Conservation (phyloP, 768 basidiomycete genomes). For the Serpula lacrymans region DNA sequence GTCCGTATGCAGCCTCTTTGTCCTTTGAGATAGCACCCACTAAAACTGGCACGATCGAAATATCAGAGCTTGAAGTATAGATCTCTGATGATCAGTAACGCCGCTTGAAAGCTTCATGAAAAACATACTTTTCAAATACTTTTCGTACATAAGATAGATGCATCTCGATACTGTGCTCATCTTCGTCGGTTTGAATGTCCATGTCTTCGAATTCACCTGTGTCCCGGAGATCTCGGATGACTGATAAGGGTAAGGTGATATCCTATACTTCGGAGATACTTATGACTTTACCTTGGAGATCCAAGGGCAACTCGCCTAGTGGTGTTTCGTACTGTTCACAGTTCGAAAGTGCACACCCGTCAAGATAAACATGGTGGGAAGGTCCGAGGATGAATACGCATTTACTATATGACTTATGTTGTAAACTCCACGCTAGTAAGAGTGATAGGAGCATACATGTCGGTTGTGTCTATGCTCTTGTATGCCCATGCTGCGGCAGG, state of each 20-base stretch:
- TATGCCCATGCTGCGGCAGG: constrained; percentile 96
- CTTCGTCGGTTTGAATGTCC: constrained; percentile 70
- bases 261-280: constrained; percentile 14
- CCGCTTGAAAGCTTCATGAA: neutral
- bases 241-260: constrained; percentile 39
- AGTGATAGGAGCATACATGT: constrained; percentile 58
- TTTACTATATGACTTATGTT: constrained; percentile 48
- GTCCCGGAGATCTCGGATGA: constrained; percentile 57
- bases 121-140: constrained; percentile 69
- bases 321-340: constrained; percentile 83
- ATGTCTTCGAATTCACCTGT: constrained; percentile 73
- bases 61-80: constrained; percentile 50
- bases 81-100: constrained; percentile 5
- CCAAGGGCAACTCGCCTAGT: constrained; percentile 76
- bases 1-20: constrained; percentile 62
- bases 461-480: constrained; percentile 74
- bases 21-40: constrained; percentile 72
- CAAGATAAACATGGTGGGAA: constrained; percentile 87
- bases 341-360: constrained; percentile 82
- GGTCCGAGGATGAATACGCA: constrained; percentile 95
- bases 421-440: constrained; percentile 2
- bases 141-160: constrained; percentile 90
- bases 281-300: constrained; percentile 63
- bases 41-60: constrained; percentile 84
- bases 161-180: constrained; percentile 98